Evolutionary conservation across 129 eudicot species (phyloP).

Genomic region (Artemisia tridentata): DNA sequence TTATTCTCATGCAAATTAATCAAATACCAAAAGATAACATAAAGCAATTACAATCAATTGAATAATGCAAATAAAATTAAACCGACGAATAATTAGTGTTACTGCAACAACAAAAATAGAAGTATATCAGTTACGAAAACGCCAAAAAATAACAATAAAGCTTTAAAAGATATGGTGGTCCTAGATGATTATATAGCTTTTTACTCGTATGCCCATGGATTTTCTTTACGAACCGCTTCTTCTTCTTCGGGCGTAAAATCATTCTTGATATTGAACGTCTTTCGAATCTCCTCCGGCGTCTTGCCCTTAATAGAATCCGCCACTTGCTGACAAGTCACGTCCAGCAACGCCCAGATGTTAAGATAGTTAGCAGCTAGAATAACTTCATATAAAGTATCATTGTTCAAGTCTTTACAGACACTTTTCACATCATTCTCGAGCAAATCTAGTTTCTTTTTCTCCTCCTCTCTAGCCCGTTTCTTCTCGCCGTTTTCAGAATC

Average conservation of each 20-base stretch:
- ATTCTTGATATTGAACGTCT: not conserved
- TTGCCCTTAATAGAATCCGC: slow-evolving; percentile 14
- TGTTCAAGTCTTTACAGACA: not conserved
- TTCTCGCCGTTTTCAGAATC: not conserved
- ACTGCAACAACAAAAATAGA: too few relatives aligned
- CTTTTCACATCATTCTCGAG: not conserved
- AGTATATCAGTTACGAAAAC: too few relatives aligned
- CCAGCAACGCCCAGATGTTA: not conserved
- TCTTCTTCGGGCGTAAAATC: slow-evolving; percentile 26
- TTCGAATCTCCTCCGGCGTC: slow-evolving; percentile 18
- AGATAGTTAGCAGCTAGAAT: not conserved
- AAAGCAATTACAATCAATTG: too few relatives aligned
- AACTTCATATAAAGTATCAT: not conserved
- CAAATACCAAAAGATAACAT: too few relatives aligned
- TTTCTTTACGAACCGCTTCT: slow-evolving; percentile 18
- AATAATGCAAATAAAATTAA: too few relatives aligned
- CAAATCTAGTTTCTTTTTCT: too few relatives aligned
- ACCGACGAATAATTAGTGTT: too few relatives aligned
- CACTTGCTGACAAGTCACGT: not conserved
- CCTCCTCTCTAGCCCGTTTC: too few relatives aligned
- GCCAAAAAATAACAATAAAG: too few relatives aligned
- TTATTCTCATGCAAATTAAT: too few relatives aligned
- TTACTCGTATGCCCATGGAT: slow-evolving; percentile 1
- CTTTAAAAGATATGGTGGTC: too few relatives aligned
- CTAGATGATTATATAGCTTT: too few relatives aligned